A percentile compares a stretch with the other conserved stretches of the same genome.
phyloP scores from a whole-genome alignment of 164 flowering plant species.

The Vitis cinerea region DNA sequence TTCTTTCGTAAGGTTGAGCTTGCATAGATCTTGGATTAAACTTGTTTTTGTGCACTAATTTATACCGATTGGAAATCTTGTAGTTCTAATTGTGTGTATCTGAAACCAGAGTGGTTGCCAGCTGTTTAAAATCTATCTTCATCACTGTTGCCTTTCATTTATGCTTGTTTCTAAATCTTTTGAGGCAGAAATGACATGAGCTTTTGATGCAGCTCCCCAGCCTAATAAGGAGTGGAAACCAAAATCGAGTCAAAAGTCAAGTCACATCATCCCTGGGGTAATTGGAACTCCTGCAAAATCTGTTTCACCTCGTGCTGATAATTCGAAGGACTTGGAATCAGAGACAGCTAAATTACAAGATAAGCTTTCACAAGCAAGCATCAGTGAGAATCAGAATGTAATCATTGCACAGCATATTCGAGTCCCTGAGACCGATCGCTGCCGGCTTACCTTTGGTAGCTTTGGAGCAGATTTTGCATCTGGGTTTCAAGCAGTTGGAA shows the following conservation, averaged over 20 bases:
- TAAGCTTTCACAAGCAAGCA: conserved; percentile 42
- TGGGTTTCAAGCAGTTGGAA: conserved; percentile 30
- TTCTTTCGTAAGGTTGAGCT: neutral
- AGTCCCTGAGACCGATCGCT: conserved; percentile 76
- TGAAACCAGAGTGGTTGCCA: neutral
- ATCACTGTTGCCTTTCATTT: neutral
- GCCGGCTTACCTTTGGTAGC: conserved; percentile 81
- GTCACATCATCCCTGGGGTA: conserved; percentile 41
- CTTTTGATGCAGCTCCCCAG: conserved; percentile 48
- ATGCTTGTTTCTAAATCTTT: neutral
- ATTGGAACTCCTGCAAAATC: conserved; percentile 52
- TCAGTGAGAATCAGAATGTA: conserved; percentile 69
- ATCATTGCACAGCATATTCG: conserved; percentile 87
- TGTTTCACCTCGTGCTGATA: conserved; percentile 39
- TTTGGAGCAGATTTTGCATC: conserved; percentile 52
- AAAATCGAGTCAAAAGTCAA: conserved; percentile 64
- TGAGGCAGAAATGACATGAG: neutral
- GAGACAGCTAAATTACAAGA: conserved; percentile 53
- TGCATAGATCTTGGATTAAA: neutral
- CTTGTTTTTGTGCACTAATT: neutral
- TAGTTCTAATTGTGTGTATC: neutral
- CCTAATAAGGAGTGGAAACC: conserved; percentile 93
- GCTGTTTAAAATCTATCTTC: neutral
- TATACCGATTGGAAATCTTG: neutral
- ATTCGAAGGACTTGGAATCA: conserved; percentile 30